These are phyloP conservation scores for Prunus fruticosa DNA, from an alignment of 306 rosid genomes.

Conservation along the genomic window DNA sequence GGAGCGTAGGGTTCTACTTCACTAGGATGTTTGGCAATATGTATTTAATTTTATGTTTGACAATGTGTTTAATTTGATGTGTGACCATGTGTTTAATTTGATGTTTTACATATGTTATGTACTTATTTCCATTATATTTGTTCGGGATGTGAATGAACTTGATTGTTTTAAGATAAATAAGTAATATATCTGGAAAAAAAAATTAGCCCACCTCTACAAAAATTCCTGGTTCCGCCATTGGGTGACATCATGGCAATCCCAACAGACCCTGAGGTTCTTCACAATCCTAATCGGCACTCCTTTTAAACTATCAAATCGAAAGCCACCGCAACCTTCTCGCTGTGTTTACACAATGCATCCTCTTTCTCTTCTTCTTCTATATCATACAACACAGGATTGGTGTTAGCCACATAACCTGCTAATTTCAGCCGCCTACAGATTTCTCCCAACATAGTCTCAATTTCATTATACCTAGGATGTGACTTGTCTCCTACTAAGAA, in stretches of 20 bases:
- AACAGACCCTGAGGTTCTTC: conserved; percentile 27
- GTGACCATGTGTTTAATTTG: no score
- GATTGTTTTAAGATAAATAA: no score
- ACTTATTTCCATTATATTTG: no score
- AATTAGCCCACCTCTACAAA: no score
- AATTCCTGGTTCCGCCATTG: no score
- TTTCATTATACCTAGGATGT: conserved; percentile 43
- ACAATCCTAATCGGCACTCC: conserved; percentile 15
- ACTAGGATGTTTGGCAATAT: no score
- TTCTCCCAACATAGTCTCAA: conserved; percentile 49
- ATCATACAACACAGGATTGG: conserved; percentile 53
- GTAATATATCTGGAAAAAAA: no score
- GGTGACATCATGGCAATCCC: conserved; percentile 62
- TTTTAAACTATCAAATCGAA: conserved; percentile 46
- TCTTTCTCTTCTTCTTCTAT: conserved; percentile 62
- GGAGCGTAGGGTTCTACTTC: no score
- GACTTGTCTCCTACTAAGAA: conserved; percentile 60
- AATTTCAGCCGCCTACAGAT: conserved; percentile 39
- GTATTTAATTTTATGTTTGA: no score
- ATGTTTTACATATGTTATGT: no score
- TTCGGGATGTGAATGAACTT: no score
- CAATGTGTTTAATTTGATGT: no score
- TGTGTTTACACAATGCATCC: conserved; percentile 47
- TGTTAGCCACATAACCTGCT: conserved; percentile 45
- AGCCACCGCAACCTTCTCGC: conserved; percentile 59